Base-by-base conservation (phyloP, 106 monocot species). In the Phalaenopsis aphrodite region DNA sequence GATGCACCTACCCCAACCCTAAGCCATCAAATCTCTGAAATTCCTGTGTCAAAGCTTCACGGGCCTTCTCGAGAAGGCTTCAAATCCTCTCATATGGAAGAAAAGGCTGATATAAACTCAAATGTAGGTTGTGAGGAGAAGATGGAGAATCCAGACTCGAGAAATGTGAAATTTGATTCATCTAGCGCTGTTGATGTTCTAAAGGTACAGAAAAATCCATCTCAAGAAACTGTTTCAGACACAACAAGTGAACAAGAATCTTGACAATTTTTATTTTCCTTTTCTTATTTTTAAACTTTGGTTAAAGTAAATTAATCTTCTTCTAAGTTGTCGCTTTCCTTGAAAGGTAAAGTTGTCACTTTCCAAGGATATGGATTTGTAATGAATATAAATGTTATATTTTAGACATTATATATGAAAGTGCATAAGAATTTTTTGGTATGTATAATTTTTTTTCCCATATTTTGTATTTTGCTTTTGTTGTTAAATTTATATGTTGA, bases 141-240 rank as follows among this genome's bases (percentile, higher is more conserved):
- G 71, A 41, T 45, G 43, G 55, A 79, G 46, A 80, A 78, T 80
- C 65, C 73, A 69, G 83, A 78, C 14, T 90, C 81, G 14, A 81
- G 83, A 52, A 86, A 76, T 78, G 80, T 61, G 46, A 12, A 67
- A 12, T 79, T 79, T 12, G 77, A 82, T 66, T 17, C 78, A 41
- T 49, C 15, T 24, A 55, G 48, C n/a, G 37, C 48, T 85, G 77
- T 79, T 37, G 61, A 79, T 24, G 19, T 72, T 55, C 45, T 76
- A n/a, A n/a, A 65, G 42, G 37, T 69, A 42, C 77, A 58, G 46
- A 86, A 82, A 78, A 74, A 81, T 77, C 83, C 87, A 56, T 84
- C 77, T 41, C 80, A 86, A 68, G 45, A 89, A 76, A 78, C 79
- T 46, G 43, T 74, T 43, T 86, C 79, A 36, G 79, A 84, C 78